Percentiles rank a stretch among this genome's conserved stretches.
These are phyloP conservation scores for Nemophila menziesii DNA, from an alignment of 257 asterid species.

Conservation along the genomic window DNA sequence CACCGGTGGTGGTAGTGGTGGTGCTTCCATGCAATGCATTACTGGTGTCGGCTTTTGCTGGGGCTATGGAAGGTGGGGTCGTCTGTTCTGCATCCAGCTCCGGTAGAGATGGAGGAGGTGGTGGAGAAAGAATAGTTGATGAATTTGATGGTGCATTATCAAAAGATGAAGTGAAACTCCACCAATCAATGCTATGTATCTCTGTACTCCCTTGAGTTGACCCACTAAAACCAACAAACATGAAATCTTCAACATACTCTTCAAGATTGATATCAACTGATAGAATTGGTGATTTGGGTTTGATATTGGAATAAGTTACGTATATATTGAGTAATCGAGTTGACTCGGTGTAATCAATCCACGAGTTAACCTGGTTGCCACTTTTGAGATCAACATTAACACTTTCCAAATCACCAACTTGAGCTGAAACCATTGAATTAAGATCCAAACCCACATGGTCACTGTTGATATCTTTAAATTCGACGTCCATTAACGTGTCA, in stretches of 20 bases:
- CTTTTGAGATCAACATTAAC: slow-evolving; percentile 55
- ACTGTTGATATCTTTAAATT: slow-evolving; percentile 55
- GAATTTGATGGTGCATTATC: slow-evolving; percentile 33
- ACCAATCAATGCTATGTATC: slow-evolving; percentile 61
- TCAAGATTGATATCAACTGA: slow-evolving; percentile 34
- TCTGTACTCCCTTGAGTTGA: slow-evolving; percentile 92
- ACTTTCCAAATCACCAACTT: slow-evolving; percentile 37
- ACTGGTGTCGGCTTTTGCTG: slow-evolving; percentile 16
- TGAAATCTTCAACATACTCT: slow-evolving; percentile 44
- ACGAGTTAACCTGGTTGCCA: slow-evolving; percentile 66
- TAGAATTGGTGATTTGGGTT: slow-evolving; percentile 55
- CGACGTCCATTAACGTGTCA: slow-evolving; percentile 74
- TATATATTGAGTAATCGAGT: slow-evolving; percentile 30
- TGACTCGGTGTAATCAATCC: slow-evolving; percentile 67
- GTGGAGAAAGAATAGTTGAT: slow-evolving; percentile 12
- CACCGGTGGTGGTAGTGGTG: neutral
- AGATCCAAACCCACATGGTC: slow-evolving; percentile 82
- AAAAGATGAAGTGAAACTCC: slow-evolving; percentile 67
- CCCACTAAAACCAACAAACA: slow-evolving; percentile 69
- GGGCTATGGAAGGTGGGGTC: slow-evolving; percentile 37
- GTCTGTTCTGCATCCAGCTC: slow-evolving; percentile 21
- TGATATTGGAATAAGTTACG: slow-evolving; percentile 57
- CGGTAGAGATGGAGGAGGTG: slow-evolving; percentile 40
- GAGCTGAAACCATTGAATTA: slow-evolving; percentile 50
- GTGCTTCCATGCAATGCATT: slow-evolving; percentile 12